phyloP scores from a whole-genome alignment of 352 stramenopile species.

The Pythium phragmiticola region DNA sequence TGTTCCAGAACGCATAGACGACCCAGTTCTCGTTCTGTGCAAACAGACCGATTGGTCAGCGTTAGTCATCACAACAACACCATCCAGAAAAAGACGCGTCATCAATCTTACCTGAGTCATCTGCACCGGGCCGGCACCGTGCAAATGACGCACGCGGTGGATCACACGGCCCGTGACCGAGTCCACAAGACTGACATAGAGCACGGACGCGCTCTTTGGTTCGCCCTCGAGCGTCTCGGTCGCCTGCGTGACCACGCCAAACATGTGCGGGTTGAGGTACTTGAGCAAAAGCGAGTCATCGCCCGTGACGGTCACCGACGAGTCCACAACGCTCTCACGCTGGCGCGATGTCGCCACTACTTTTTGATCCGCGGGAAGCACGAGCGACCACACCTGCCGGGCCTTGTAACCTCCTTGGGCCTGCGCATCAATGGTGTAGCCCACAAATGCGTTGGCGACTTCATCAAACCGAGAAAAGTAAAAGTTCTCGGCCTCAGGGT shows the following conservation, averaged over 20 bases:
- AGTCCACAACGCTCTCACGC: constrained; percentile 71
- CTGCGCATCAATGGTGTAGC: constrained; percentile 52
- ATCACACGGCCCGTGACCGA: constrained; percentile 93
- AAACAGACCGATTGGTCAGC: background rate
- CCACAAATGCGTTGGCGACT: constrained; percentile 42
- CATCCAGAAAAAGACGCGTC: background rate
- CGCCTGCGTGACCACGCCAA: constrained; percentile 87
- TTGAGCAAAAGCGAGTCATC: constrained; percentile 97
- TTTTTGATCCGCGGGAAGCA: constrained; percentile 54
- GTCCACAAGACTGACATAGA: constrained; percentile 93
- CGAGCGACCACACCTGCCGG: constrained; percentile 65
- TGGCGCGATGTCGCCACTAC: constrained; percentile 59
- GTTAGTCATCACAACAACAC: no score
- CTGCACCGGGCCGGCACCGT: constrained; percentile 64
- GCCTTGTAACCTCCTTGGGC: constrained; percentile 35
- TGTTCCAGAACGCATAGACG: constrained; percentile 96
- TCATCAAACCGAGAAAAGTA: constrained; percentile 81
- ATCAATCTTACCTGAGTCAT: constrained; percentile 57
- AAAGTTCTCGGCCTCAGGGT: constrained; percentile 68
- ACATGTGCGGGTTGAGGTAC: constrained; percentile 97
- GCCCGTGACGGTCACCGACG: constrained; percentile 83
- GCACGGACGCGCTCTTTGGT: constrained; percentile 38
- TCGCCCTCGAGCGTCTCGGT: constrained; percentile 42
- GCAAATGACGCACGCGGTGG: constrained; percentile 86
- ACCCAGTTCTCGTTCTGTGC: constrained; percentile 94